Base-by-base conservation (phyloP, 148 eudicot species). In the Selenicereus undatus region DNA sequence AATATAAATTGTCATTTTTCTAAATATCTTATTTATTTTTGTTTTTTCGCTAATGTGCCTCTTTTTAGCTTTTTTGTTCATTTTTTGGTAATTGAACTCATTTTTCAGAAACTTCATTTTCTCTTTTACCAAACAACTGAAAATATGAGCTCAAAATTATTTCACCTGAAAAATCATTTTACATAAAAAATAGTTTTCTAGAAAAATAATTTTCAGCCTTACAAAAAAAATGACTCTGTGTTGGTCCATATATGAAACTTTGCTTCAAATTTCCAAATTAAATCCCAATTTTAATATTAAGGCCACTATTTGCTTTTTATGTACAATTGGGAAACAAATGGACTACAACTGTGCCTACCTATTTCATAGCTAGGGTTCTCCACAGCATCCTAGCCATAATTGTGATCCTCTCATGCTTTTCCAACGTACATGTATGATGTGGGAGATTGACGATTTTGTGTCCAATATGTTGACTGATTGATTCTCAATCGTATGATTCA, bases 301-400 rank as follows among this genome's bases (percentile, higher is more conserved):
- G 58, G 76, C 2, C 56, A 45, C 20, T 42, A 22, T 73, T 73
- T 73, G 54, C 52, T 73, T 73, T n/a, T 30, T 71, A 14, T 18
- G 11, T 73, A 16, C 7, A 18, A 9, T 74, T 36, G 32, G 21
- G 8, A 48, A 10, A 66, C 27, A 14, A 27, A 48, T 74, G 76
- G 76, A 13, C 48, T 74, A 74, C 76, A 48, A 74, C 76, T 45
- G 24, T 39, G 58, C 35, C 58, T 74, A 74, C 1, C 14, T 56
- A 56, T 5, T 56, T 45, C 58, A 27, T 26, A n/a, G 17, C 58
- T 74, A 48, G 76, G 32, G 29, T 11, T 10, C 71, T 54, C 60
- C 13, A 68, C 29, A 29, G 20, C 3, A 13, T 29, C 6, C 32
- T 9, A 65, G 13, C 26, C 52, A 26, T 20, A 30, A 70, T 70